A percentile compares a stretch with the other conserved stretches of the same genome.
These are phyloP conservation scores for Nemania sp. DNA, from an alignment of 2,329 filamentous ascomycete species.

Conservation along the genomic window DNA sequence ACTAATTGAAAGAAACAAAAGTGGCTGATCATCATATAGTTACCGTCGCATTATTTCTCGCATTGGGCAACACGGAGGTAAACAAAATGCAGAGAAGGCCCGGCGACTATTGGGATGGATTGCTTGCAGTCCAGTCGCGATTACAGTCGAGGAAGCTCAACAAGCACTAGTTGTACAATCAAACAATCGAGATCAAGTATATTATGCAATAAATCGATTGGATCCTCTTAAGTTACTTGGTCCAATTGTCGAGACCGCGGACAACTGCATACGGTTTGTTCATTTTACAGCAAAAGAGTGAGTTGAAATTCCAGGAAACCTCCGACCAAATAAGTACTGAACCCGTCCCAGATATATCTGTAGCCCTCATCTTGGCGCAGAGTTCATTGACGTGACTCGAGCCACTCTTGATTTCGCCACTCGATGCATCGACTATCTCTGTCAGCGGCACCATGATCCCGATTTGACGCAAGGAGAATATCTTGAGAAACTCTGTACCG, in stretches of 20 bases:
- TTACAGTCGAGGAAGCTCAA: neutral
- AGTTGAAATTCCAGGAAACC: neutral
- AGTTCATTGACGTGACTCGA: neutral
- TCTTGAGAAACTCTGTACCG: neutral
- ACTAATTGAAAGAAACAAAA: neutral
- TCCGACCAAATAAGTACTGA: neutral
- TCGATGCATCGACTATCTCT: neutral
- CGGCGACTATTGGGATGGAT: neutral
- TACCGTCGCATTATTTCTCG: conserved; percentile 3
- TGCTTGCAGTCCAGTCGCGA: neutral
- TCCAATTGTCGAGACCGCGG: neutral
- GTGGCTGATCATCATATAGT: neutral
- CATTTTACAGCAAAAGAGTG: conserved; percentile 9
- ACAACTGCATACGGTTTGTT: conserved; percentile 2
- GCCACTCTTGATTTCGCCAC: neutral
- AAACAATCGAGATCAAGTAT: neutral
- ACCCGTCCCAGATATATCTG: neutral
- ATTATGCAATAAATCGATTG: neutral
- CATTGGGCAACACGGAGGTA: neutral
- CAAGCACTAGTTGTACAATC: neutral
- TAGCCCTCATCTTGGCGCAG: neutral
- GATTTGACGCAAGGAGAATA: neutral
- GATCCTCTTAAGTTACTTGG: conserved; percentile 1
- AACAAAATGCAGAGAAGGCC: neutral
- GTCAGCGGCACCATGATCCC: neutral